A percentile compares a stretch with the other conserved stretches of the same genome.
Conservation (phyloP, 164 flowering plant genomes). For the Hamamelis virginiana region DNA sequence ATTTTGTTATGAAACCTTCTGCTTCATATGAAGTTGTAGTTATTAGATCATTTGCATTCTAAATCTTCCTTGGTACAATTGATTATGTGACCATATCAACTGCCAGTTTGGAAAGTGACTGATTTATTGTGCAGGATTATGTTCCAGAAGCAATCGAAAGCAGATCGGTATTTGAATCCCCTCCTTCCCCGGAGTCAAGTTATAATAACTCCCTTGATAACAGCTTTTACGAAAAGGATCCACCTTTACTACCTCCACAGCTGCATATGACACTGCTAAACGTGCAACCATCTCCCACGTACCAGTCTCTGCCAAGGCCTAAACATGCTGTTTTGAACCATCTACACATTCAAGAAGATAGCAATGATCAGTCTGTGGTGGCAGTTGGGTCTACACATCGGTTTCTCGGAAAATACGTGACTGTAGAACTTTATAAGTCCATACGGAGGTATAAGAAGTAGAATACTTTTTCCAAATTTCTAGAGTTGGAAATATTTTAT, state of each 20-base stretch:
- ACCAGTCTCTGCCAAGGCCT: conserved; percentile 21
- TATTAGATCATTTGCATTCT: neutral
- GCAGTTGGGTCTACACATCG: conserved; percentile 30
- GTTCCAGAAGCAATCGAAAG: conserved; percentile 20
- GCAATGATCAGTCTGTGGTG: conserved; percentile 7
- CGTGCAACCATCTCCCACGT: conserved; percentile 11
- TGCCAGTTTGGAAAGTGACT: neutral
- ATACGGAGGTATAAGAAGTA: neutral
- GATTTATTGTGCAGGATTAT: conserved; percentile 24
- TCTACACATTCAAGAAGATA: conserved; percentile 23
- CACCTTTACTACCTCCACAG: conserved; percentile 42
- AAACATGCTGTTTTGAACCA: conserved; percentile 25
- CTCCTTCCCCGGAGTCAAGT: conserved; percentile 42
- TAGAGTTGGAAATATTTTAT: neutral
- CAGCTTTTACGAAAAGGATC: conserved; percentile 25
- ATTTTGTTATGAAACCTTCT: neutral
- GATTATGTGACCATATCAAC: neutral
- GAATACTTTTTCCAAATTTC: too few species aligned
- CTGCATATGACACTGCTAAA: conserved; percentile 15
- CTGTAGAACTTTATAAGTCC: conserved; percentile 31
- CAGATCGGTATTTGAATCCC: conserved; percentile 25
- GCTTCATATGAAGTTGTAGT: neutral
- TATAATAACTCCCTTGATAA: conserved; percentile 26
- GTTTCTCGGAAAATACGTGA: conserved; percentile 29
- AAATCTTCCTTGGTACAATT: neutral